These are phyloP conservation scores for Citrus medica DNA, from an alignment of 345 rosid species.

Conservation along the genomic window DNA sequence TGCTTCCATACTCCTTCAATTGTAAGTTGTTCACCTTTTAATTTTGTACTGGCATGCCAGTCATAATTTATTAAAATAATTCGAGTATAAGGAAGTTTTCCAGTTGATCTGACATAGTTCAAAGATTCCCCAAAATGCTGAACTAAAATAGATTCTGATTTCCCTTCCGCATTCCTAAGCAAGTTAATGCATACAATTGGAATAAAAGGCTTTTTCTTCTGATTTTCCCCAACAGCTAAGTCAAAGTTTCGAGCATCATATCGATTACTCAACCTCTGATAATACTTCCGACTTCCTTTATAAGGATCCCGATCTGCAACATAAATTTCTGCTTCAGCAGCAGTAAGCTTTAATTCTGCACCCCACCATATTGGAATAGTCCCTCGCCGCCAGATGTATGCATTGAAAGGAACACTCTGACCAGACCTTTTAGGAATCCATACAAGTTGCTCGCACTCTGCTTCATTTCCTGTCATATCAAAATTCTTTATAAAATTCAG, in stretches of 20 bases:
- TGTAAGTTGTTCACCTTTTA: conserved; percentile 86
- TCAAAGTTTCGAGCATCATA: conserved; percentile 70
- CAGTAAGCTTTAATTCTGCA: too few relatives aligned
- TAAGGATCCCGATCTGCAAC: conserved; percentile 85
- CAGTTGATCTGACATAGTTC: conserved; percentile 61
- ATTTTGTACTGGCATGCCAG: conserved; percentile 84
- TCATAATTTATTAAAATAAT: conserved; percentile 78
- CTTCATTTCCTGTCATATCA: conserved; percentile 84
- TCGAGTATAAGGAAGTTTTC: conserved; percentile 69
- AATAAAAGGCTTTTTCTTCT: conserved; percentile 65
- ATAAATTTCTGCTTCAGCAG: conserved; percentile 22
- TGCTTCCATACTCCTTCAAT: conserved; percentile 89
- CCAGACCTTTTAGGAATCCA: conserved; percentile 81
- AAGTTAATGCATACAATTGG: conserved; percentile 86
- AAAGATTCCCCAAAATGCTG: conserved; percentile 89
- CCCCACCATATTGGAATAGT: too few relatives aligned
- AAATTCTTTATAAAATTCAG: conserved; percentile 29
- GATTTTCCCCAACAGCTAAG: conserved; percentile 52
- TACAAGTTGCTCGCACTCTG: conserved; percentile 95
- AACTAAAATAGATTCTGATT: conserved; percentile 86
- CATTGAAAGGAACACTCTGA: too few relatives aligned
- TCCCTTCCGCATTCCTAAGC: conserved; percentile 86
- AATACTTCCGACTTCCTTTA: conserved; percentile 86
- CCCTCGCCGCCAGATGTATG: too few relatives aligned
- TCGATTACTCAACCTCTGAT: conserved; percentile 78